Base-by-base conservation (phyloP, 257 asterid species). In the Solanum habrochaites region DNA sequence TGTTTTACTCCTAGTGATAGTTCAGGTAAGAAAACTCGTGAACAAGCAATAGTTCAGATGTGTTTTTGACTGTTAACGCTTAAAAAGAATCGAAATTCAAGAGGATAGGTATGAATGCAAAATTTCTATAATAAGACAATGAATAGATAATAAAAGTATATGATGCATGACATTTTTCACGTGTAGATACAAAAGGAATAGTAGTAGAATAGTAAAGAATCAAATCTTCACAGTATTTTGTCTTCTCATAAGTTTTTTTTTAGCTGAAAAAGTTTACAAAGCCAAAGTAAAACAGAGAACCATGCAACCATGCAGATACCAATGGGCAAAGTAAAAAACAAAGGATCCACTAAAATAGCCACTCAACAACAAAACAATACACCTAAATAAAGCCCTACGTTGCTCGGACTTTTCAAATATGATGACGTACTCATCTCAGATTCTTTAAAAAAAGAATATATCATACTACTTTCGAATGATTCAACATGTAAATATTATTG, bases 281-380 rank as follows among this genome's bases (percentile, higher is more conserved):
- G 82, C 66, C 64, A 87, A 87, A 90, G 70, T 82, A 37, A 37
- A 70, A 83, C 66, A 88, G 82, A 75, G 49, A 83, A 52, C 86
- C 91, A 90, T 90, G 91, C 91, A 89, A 67, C 90, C 92, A 90
- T 90, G 92, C 92, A 90, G 85, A 85, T 40, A 73, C 84, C 86
- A 35, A 82, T 70, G 43, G 62, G 49, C 86, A 86, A 71, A 77
- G 70, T 47, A 25, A 86, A 77, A n/a, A 83, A 66, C 60, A 85
- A 64, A 56, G 31, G 64, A 80, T 39, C 60, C 23, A 60, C 52
- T 40, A 83, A 35, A 58, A 35, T 35, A 35, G 45, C 1, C 71
- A 82, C 43, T 27, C 29, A 25, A 56, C 16, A 27, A 20, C 25
- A 35, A 52, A 35, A 18, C 15, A 83, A 83, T n/a, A 32, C 6